Conservation (phyloP, 768 basidiomycete species). For the Dentipellis fragilis region DNA sequence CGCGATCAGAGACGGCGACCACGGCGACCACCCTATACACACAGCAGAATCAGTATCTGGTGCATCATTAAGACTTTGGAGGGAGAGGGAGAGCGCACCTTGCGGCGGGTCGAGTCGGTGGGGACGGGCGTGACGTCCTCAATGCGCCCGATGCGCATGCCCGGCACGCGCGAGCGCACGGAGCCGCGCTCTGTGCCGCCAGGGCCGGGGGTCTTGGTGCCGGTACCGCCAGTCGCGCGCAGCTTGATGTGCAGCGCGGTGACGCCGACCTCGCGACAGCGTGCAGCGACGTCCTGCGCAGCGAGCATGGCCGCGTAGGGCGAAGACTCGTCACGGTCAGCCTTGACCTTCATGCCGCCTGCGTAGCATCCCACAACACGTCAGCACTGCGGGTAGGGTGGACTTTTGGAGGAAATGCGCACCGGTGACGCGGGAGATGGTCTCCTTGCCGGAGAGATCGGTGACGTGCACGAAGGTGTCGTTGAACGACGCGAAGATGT, state of each 20-base stretch:
- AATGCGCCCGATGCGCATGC: slow-evolving; percentile 96
- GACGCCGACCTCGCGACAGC: slow-evolving; percentile 98
- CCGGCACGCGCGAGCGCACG: slow-evolving; percentile 86
- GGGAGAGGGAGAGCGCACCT: slow-evolving; percentile 41
- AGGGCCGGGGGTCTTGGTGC: slow-evolving; percentile 97
- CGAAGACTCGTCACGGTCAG: slow-evolving; percentile 98
- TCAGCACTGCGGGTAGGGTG: too few species aligned
- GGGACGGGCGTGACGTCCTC: slow-evolving; percentile 98
- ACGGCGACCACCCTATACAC: slow-evolving; percentile 86
- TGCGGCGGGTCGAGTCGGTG: slow-evolving; percentile 93
- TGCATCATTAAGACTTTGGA: not conserved
- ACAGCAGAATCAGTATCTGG: slow-evolving; percentile 1
- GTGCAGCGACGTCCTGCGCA: slow-evolving; percentile 90
- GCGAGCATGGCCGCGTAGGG: slow-evolving; percentile 97
- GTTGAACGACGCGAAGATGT: slow-evolving; percentile 99
- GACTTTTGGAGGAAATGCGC: slow-evolving; percentile 23
- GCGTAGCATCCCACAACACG: not conserved
- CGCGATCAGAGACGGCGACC: slow-evolving; percentile 80
- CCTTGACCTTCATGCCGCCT: slow-evolving; percentile 99
- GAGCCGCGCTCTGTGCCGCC: slow-evolving; percentile 97
- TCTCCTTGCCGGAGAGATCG: slow-evolving; percentile 98
- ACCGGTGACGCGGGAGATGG: slow-evolving; percentile 97
- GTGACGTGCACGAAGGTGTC: slow-evolving; percentile 99
- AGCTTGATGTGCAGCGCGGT: slow-evolving; percentile 99
- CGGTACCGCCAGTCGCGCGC: slow-evolving; percentile 95